A percentile compares a stretch with the other conserved stretches of the same genome.
Evolutionary conservation across 331 rosid genomes (phyloP).

Genomic region (Telfairia occidentalis): DNA sequence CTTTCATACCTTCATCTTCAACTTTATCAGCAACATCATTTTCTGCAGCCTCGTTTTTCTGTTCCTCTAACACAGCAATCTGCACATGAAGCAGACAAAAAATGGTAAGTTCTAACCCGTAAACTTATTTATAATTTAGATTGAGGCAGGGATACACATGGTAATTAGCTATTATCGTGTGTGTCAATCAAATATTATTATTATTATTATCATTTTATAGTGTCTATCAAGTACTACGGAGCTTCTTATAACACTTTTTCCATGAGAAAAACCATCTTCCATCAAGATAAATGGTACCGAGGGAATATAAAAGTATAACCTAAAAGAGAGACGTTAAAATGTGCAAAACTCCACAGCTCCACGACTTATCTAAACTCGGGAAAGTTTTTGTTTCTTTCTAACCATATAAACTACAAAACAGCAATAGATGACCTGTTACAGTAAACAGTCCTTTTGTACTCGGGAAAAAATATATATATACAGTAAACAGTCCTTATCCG

Average conservation of each 20-base stretch:
- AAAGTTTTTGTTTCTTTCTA: background rate
- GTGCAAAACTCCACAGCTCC: background rate
- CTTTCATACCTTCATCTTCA: slow-evolving; percentile 49
- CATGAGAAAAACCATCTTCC: background rate
- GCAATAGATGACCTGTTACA: background rate
- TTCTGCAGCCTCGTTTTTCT: slow-evolving; percentile 45
- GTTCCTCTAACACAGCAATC: slow-evolving; percentile 93
- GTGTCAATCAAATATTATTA: background rate
- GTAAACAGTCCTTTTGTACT: background rate
- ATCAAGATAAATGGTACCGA: background rate
- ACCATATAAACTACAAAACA: background rate
- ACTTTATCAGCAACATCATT: slow-evolving; percentile 46
- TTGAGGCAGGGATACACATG: background rate
- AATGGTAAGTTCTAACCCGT: background rate
- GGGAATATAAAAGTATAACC: background rate
- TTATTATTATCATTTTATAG: too few species aligned
- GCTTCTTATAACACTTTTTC: background rate
- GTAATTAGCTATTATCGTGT: background rate
- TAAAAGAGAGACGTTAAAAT: background rate
- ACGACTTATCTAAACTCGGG: background rate
- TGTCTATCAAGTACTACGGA: too few species aligned
- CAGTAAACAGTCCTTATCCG: background rate
- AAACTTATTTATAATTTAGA: background rate
- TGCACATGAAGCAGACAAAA: slow-evolving; percentile 18
- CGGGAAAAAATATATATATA: too few species aligned